A percentile compares a stretch with the other conserved stretches of the same genome.
These are phyloP conservation scores for Coleophoma eucalyptorum DNA, from an alignment of 2,329 filamentous ascomycete genomes.

Conservation along the genomic window DNA sequence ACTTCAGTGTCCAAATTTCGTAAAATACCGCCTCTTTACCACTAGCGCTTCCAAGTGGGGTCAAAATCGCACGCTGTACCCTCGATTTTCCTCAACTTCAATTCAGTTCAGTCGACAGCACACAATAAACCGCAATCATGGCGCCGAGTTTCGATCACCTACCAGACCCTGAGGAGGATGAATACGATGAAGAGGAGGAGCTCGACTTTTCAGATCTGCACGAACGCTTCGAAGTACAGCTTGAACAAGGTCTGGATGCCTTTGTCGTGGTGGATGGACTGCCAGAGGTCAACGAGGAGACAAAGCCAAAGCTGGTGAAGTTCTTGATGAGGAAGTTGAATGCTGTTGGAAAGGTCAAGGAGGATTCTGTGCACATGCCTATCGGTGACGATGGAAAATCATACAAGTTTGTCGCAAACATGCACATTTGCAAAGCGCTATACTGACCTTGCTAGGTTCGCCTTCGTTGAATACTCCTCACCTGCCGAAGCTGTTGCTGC, in stretches of 20 bases:
- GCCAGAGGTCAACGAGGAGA: conserved; percentile 82
- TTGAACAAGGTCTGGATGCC: conserved; percentile 93
- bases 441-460: conserved; percentile 59
- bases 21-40: background rate
- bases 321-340: conserved; percentile 93
- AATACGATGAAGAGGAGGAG: conserved; percentile 86
- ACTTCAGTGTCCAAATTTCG: too few relatives aligned
- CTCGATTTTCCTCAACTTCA: background rate
- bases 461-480: conserved; percentile 94
- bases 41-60: background rate
- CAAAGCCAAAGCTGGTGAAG: conserved; percentile 91
- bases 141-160: conserved; percentile 91
- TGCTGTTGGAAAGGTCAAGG: conserved; percentile 76
- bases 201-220: conserved; percentile 92
- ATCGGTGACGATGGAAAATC: conserved; percentile 83
- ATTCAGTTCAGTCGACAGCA: background rate
- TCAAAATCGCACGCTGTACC: background rate
- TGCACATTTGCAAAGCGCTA: background rate
- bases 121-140: conserved; percentile 55
- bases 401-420: conserved; percentile 61
- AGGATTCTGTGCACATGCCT: conserved; percentile 92
- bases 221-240: conserved; percentile 91
- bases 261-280: conserved; percentile 97
- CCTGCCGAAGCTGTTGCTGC: conserved; percentile 86
- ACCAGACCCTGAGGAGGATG: conserved; percentile 82